Base-by-base conservation (phyloP, 139 green algal species). In the Chlamydomonas schloesseri region DNA sequence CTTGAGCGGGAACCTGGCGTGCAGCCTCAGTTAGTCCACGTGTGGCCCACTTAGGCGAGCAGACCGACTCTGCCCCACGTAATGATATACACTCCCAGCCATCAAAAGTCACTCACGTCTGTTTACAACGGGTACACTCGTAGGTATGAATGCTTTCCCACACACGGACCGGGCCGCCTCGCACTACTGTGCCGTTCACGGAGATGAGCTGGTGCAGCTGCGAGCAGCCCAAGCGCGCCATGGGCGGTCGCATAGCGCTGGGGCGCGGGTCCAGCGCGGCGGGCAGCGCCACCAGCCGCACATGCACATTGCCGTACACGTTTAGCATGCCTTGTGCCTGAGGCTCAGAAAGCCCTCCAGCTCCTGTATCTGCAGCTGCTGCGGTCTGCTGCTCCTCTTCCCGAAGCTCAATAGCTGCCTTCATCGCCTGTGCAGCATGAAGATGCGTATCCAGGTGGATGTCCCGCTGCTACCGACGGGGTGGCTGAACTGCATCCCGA, bases 101-200 rank as follows among this genome's bases (percentile, higher is more conserved):
- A 26, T 37, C 10, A 17, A 17, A 36, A 15, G 5, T 21, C 37
- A 42, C 78, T 53, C 17, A 74, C 78, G 21, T 21, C 5, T n/a
- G 46, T 9, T 89, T 87, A 78, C 88, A 89, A 23, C 64, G 77
- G 17, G 36, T 67, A 28, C 78, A 91, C n/a, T 85, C 64, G 72
- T 74, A 98, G 36, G 93, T 28, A 24, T 92, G 88, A 69, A 88
- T 82, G 23, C 73, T 84, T 84, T 98, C 94, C 75, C 97, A 89
- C 89, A 96, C 94, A 60, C 96, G 93, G 13, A 98, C 88, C 0
- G 87, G 42, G 1, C 94, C 95, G 13, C 91, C 89, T 8, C 95
- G 93, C 20, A 96, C 89, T 14, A 98, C 90, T 0, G 96, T 99
- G 20, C 96, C 96, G 0, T 13, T 55, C 0, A 98, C 71, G 11